These are phyloP conservation scores for Ceriops zippeliana DNA, from an alignment of 345 rosid species.

Conservation along the genomic window DNA sequence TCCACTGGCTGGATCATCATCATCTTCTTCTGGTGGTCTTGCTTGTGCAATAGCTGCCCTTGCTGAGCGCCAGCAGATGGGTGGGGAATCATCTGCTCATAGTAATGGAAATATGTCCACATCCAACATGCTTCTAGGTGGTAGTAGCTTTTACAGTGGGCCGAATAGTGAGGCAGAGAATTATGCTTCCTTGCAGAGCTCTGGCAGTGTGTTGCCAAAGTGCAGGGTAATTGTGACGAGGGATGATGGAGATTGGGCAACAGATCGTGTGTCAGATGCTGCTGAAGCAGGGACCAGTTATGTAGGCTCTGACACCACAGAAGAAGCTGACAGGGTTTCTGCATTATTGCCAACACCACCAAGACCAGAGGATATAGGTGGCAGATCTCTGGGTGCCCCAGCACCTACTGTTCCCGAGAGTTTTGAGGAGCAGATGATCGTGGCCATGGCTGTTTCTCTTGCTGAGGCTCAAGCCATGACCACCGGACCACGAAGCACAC, in stretches of 20 bases:
- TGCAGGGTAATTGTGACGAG: slow-evolving; percentile 28
- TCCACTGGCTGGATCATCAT: slow-evolving; percentile 46
- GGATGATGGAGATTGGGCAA: slow-evolving; percentile 50
- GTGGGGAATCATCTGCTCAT: slow-evolving; percentile 50
- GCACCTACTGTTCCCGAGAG: slow-evolving; percentile 70
- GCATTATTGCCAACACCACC: slow-evolving; percentile 24
- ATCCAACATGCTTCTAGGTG: slow-evolving; percentile 44
- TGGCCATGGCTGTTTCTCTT: slow-evolving; percentile 89
- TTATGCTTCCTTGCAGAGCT: slow-evolving; percentile 35
- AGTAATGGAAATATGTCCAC: slow-evolving; percentile 40
- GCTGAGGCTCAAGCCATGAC: slow-evolving; percentile 72
- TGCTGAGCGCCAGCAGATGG: slow-evolving; percentile 75
- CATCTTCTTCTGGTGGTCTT: slow-evolving; percentile 80
- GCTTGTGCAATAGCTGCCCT: slow-evolving; percentile 86
- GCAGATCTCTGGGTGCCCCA: slow-evolving; percentile 29
- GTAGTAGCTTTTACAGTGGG: slow-evolving; percentile 46
- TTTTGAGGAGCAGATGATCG: slow-evolving; percentile 96
- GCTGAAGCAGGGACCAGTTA: slow-evolving; percentile 75
- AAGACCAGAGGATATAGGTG: slow-evolving; percentile 35
- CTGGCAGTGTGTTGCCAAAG: slow-evolving; percentile 26
- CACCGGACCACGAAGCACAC: slow-evolving; percentile 47
- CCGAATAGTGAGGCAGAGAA: slow-evolving; percentile 40
- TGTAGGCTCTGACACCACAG: slow-evolving; percentile 55
- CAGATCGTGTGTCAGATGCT: slow-evolving; percentile 48
- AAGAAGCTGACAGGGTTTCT: slow-evolving; percentile 39